Base-by-base conservation (phyloP, 768 basidiomycete genomes). In the Macrocybe gigantea region DNA sequence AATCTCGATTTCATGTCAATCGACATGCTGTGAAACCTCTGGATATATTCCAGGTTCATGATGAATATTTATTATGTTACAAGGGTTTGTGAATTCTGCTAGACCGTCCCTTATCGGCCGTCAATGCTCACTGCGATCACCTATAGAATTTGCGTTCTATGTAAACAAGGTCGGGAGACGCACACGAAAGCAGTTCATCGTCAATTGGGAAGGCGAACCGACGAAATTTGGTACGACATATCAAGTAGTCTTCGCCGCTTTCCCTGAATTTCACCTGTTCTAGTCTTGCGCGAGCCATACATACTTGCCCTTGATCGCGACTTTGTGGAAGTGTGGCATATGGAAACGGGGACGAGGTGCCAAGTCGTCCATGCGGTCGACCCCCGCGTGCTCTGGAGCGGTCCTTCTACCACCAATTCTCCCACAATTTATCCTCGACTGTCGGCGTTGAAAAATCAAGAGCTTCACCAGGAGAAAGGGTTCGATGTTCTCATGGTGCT, bases 351-450 rank as follows among this genome's bases (percentile, higher is more conserved):
- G 8, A 69, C 81, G 35, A 78, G 98, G 64, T 84, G 89, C 15
- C 96, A 99, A 71, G 89, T 99, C 57, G 96, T 97, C 45, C 90
- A 93, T 61, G 91, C 93, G 51, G 85, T 85, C 57, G 91, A 93
- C 62, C 74, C 98, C 33, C 84, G 90, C 9, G 76, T 93, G 45
- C 71, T 99, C 38, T 98, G 22, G 22, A 22, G 22, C 22, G 4
- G 22, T 22, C 22, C 22, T 1, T 22, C 22, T 22, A 22, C 22
- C 22, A 1, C 4, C 22, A 22, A 22, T 22, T 22, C 22, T 22
- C 22, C 22, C 22, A 22, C 22, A 22, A 22, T 22, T 22, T 22
- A 22, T 22, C 22, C 22, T 22, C 22, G 22, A 22, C 22, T 22
- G 4, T 22, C 22, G 22, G 22, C 22, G 22, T 22, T 22, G 22